Conservation (phyloP, 2,329 filamentous ascomycete genomes). For the Diaporthe eres region DNA sequence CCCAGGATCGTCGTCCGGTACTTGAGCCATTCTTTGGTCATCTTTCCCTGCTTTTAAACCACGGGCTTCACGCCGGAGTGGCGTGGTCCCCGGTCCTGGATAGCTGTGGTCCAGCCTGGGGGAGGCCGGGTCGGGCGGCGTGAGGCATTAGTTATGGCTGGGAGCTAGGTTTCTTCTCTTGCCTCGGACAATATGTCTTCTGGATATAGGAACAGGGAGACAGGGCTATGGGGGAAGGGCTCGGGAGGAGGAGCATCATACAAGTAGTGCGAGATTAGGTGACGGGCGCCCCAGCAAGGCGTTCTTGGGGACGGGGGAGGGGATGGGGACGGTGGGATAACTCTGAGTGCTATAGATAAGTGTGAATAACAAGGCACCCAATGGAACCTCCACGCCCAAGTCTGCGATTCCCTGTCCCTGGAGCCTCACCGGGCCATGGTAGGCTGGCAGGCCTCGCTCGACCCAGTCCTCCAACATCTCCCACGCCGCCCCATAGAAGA, state of each 20-base stretch:
- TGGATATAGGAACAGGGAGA: background rate
- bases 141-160: slow-evolving; percentile 27
- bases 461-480: background rate
- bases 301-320: background rate
- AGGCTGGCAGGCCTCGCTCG: slow-evolving; percentile 5
- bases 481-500: slow-evolving; percentile 15
- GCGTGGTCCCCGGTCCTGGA: slow-evolving; percentile 10
- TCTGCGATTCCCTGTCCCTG: background rate
- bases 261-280: slow-evolving; percentile 12
- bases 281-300: slow-evolving; percentile 16
- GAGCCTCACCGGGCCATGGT: slow-evolving; percentile 25
- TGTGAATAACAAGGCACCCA: slow-evolving; percentile 24
- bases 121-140: slow-evolving; percentile 32
- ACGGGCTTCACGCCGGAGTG: slow-evolving; percentile 29
- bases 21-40: slow-evolving; percentile 62
- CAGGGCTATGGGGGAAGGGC: background rate
- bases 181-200: slow-evolving; percentile 5
- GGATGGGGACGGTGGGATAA: background rate
- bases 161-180: slow-evolving; percentile 5
- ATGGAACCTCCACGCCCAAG: background rate
- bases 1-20: slow-evolving; percentile 53
- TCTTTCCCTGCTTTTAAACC: slow-evolving; percentile 45
- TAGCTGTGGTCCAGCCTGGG: slow-evolving; percentile 33
- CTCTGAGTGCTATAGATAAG: slow-evolving; percentile 4
- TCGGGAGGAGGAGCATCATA: slow-evolving; percentile 10